These are phyloP conservation scores for Prunus mongolica DNA, from an alignment of 306 rosid genomes.

Conservation along the genomic window DNA sequence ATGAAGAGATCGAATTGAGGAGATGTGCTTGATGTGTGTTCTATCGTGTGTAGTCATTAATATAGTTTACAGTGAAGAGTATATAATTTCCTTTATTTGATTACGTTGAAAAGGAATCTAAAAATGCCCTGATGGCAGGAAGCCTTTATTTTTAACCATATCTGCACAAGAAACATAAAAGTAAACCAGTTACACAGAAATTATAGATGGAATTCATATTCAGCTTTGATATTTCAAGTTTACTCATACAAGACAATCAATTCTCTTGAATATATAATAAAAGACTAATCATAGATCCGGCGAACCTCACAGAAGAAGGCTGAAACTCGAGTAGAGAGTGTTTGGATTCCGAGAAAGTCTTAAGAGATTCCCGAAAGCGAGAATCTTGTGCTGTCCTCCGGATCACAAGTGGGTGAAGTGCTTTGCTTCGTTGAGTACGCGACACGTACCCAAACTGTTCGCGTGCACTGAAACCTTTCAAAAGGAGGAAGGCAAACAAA, in stretches of 20 bases:
- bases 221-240: conserved; percentile 6
- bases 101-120: conserved; percentile 86
- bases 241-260: background rate
- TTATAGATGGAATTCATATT: conserved; percentile 13
- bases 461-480: too few species aligned
- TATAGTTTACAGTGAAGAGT: conserved; percentile 25
- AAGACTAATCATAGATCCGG: background rate
- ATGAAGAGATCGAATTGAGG: too few species aligned
- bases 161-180: conserved; percentile 37
- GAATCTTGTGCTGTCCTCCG: too few species aligned
- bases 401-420: too few species aligned
- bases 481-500: too few species aligned
- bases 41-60: too few species aligned
- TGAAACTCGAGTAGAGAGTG: background rate
- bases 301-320: background rate
- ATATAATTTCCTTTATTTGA: conserved; percentile 88
- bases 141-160: conserved; percentile 99
- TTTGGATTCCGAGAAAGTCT: background rate
- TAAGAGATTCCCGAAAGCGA: background rate
- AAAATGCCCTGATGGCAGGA: conserved; percentile 97
- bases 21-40: too few species aligned
- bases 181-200: background rate
- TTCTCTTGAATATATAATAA: too few species aligned
- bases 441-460: too few species aligned
- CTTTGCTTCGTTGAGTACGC: too few species aligned